Evolutionary conservation across 805 yeast species (phyloP), one percentile per base, ranked within the genome.

Genomic region (Scheffersomyces amazonensis): DNA sequence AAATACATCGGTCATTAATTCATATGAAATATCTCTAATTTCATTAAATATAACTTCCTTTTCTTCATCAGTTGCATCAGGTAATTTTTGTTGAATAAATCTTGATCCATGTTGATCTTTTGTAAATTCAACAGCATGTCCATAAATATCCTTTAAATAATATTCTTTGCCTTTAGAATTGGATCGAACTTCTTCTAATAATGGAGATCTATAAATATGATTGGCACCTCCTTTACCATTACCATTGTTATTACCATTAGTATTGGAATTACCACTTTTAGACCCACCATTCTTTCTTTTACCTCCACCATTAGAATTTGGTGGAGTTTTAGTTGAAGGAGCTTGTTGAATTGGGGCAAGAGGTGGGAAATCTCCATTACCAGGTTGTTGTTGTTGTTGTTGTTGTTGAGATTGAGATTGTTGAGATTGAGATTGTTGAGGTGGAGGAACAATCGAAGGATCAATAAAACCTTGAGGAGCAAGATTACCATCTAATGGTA

Each of bases 81-180:
- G 83, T 33, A 91, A 69, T 53, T 85, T 83, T 52, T 90, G 96
- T 64, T 93, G 99, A 46, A 93, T 91, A 53, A 91, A 93, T 47
- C 99, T 74, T 4, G 98, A 90, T 3, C 99, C 99, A 58, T 89
- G 95, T 64, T 93, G 99, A 64, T 93, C 99, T 48, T 87, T 87
- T 35, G 96, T 80, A 51, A 93, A 91, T 60, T 91, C 98, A 42
- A 85, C 73, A 4, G 93, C 93, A 56, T 84, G 89, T 6, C 96
- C 96, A 48, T 80, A 77, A 24, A 91, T 81, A 54, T 87, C 95
- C 42, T 73, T 77, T 48, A 93, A 69, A 21, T 71, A 71, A 56
- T 79, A 83, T 36, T 68, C 71, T 43, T 80, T 79, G 34, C 78
- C 82, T 40, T 71, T 73, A 24, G 71, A 53, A 53, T 80, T 82